Percentiles rank a stretch among this genome's conserved stretches.
Evolutionary conservation across 768 basidiomycete species (phyloP).

Genomic region (Tephrocybe sp.): DNA sequence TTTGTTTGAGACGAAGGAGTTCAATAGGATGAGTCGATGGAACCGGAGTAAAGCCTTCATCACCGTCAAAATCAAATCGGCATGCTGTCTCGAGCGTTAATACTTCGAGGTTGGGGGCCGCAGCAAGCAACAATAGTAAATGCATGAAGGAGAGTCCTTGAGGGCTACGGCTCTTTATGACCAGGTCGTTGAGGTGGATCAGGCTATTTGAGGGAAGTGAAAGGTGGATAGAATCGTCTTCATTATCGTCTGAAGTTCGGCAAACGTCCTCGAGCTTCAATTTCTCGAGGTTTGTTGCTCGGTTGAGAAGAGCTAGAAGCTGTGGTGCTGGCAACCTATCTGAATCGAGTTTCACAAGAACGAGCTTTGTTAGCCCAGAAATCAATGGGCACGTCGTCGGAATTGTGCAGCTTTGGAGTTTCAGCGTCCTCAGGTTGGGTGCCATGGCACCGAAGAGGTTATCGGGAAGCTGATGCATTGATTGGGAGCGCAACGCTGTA

Average conservation of each 20-base stretch:
- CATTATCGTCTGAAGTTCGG: too few relatives aligned
- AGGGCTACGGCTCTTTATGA: too few relatives aligned
- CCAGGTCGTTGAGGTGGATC: neutral
- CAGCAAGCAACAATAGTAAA: too few relatives aligned
- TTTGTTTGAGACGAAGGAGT: neutral
- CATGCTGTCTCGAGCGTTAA: too few relatives aligned
- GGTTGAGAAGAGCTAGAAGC: neutral
- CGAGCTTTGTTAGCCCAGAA: neutral
- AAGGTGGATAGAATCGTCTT: too few relatives aligned
- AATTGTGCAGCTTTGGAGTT: neutral
- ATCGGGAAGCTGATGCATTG: slow-evolving; percentile 1
- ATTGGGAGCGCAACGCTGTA: too few relatives aligned
- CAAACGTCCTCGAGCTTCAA: neutral
- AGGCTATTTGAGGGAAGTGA: neutral
- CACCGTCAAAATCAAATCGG: too few relatives aligned
- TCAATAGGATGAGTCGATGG: neutral
- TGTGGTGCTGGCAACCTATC: neutral
- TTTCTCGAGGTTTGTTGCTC: neutral
- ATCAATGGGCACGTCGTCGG: neutral
- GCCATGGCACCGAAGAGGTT: neutral
- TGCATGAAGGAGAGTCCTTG: too few relatives aligned
- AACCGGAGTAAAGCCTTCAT: too few relatives aligned
- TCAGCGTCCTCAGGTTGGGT: neutral
- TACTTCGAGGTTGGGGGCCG: too few relatives aligned
- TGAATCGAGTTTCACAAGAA: neutral